These are phyloP conservation scores for Penicillium steckii DNA, from an alignment of 495 filamentous ascomycete species.

Conservation along the genomic window DNA sequence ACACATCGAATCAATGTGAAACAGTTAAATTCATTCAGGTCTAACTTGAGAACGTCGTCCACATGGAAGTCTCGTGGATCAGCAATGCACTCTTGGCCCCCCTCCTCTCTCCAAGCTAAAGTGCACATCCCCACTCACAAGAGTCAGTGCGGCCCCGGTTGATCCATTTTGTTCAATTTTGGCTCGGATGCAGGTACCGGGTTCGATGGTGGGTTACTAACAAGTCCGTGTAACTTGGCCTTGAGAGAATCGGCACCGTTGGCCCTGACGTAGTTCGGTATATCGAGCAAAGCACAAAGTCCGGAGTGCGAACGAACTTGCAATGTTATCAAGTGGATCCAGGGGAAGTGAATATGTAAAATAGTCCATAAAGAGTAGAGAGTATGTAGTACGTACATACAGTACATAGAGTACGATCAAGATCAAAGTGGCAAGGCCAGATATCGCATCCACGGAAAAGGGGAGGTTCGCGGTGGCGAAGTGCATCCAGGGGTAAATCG, in stretches of 20 bases:
- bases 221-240: not conserved
- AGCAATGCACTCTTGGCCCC: constrained; percentile 1
- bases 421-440: too few species aligned
- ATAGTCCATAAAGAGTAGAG: not conserved
- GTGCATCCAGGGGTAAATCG: not conserved
- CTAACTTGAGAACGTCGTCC: constrained; percentile 8
- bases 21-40: constrained; percentile 4
- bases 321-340: not conserved
- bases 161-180: not conserved
- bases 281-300: not conserved
- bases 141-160: constrained; percentile 20
- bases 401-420: too few species aligned
- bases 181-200: constrained; percentile 20
- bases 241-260: not conserved
- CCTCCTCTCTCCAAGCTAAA: not conserved
- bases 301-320: not conserved
- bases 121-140: constrained; percentile 9
- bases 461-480: constrained; percentile 1
- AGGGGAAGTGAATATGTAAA: not conserved
- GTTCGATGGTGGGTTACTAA: not conserved
- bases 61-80: constrained; percentile 32
- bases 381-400: too few species aligned
- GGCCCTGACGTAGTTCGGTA: not conserved
- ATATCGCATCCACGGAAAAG: not conserved
- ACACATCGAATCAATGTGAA: constrained; percentile 16